Evolutionary conservation across 2,329 filamentous ascomycete genomes (phyloP), one percentile per base, ranked within the genome.

Genomic region (Seiridium unicorne): DNA sequence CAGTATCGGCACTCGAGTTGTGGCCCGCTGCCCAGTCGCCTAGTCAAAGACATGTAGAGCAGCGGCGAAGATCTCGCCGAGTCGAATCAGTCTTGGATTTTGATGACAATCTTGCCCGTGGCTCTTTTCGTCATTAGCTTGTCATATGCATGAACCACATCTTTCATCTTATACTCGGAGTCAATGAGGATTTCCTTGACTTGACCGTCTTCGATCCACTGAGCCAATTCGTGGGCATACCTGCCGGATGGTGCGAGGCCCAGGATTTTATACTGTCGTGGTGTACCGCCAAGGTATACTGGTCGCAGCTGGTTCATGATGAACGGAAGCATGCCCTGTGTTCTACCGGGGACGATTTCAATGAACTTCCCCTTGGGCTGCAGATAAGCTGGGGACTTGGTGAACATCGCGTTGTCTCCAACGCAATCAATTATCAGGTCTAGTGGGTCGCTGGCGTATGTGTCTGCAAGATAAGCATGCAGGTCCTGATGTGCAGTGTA

Each of bases 31-130:
- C 18, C 18, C 18, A 26, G 18, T 26, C 18, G 18, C 18, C 18
- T 26, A 26, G 18, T 26, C 18, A 26, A 26, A 26, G 18, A 26
- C 18, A 26, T 26, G 18, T 26, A 26, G 18, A 26, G 18, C 18
- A 26, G 18, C 18, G 18, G 18, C 18, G 18, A 26, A 26, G 18
- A 26, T 38, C 11, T 11, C 1, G 2, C 32, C 10, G 5, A 26
- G 18, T 26, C 18, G 18, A 26, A 26, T 26, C 55, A 61, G 11
- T 58, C 53, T 38, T 57, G 35, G 5, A 74, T 62, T 44, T 63
- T 65, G 44, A 75, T 62, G 13, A 75, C 55, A 10, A 75, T 68
- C 66, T 75, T 75, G 4, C 73, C 73, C 40, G 64, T 70, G 1
- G 73, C 68, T 26, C 68, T 65, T 53, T 70, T 72, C 3, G 66